Conservation (phyloP, 1,139 yeast genomes). For the Candida tropicalis region DNA sequence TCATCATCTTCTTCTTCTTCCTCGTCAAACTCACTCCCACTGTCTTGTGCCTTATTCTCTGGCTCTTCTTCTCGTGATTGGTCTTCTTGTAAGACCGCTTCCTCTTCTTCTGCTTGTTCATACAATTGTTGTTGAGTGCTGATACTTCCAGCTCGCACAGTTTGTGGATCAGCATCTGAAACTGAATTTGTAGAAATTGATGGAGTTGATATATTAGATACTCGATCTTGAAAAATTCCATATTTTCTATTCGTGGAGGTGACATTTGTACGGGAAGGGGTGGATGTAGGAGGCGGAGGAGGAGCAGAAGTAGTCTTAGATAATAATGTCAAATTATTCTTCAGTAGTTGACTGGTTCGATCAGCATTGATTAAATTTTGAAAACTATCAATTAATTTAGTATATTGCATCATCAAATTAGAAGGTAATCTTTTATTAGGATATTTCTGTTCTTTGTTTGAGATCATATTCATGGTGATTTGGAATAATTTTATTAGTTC, state of each 20-base stretch:
- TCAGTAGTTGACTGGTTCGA: not conserved
- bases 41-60: constrained; percentile 14
- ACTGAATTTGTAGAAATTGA: constrained; percentile 11
- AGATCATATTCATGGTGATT: constrained; percentile 8
- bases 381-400: constrained; percentile 3
- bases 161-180: constrained; percentile 1
- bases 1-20: constrained; percentile 8
- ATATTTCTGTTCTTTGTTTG: not conserved
- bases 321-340: too few relatives aligned
- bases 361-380: constrained; percentile 1
- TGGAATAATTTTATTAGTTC: constrained; percentile 10
- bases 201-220: constrained; percentile 13
- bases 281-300: not conserved
- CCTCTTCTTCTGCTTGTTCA: too few relatives aligned
- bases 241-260: constrained; percentile 2
- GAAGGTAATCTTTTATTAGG: not conserved
- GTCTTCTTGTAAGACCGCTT: too few relatives aligned
- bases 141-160: not conserved
- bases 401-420: not conserved
- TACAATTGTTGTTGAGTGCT: not conserved
- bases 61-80: not conserved
- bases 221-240: constrained; percentile 11
- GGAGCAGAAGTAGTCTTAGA: not conserved
- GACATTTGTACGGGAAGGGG: too few relatives aligned
- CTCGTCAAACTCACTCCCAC: constrained; percentile 24